Evolutionary conservation across 2,329 filamentous ascomycete genomes (phyloP), one percentile per base, ranked within the genome.

Genomic region (Fusarium beomiforme): DNA sequence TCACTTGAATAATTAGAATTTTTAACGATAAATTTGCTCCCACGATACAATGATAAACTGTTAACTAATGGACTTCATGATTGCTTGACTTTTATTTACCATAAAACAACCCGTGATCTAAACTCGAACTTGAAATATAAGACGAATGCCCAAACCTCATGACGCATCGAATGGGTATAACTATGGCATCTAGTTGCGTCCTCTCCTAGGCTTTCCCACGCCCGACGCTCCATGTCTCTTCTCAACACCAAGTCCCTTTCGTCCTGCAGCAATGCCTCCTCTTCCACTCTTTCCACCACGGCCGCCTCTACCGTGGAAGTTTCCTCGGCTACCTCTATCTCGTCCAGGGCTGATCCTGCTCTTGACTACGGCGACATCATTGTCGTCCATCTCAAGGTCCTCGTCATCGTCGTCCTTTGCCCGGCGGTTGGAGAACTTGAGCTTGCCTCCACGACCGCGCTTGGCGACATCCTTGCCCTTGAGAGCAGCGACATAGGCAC

Each of bases 351-450:
- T 81, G 42, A 86, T 81, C 59, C 84, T 83, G 69, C 83, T 85
- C 81, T 87, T 88, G 71, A 90, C 83, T 36, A 81, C 83, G 41
- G 84, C 83, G 8, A 85, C 85, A 60, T 86, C 86, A 39, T 84
- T 84, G 31, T 86, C 85, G 31, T 86, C 85, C 80, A 88, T 87
- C 55, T 87, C 85, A 19, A 86, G 85, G 33, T 85, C 86, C 29
- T 85, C 83, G 43, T 84, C 83, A 14, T 83, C 83, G 37, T 83
- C 81, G 31, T 83, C 83, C 51, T 82, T 82, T 60, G 80, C 80
- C 59, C 84, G 85, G 78, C 86, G 88, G 80, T 92, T 93, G 39
- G 88, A 90, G 83, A 92, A 92, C 84, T 92, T 93, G 75, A 93
- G 83, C 79, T 89, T 89, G 47, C 91, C 91, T 55, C 90, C 87